Conservation (phyloP, 1,139 yeast species). For the Yamadazyma friedrichii region DNA sequence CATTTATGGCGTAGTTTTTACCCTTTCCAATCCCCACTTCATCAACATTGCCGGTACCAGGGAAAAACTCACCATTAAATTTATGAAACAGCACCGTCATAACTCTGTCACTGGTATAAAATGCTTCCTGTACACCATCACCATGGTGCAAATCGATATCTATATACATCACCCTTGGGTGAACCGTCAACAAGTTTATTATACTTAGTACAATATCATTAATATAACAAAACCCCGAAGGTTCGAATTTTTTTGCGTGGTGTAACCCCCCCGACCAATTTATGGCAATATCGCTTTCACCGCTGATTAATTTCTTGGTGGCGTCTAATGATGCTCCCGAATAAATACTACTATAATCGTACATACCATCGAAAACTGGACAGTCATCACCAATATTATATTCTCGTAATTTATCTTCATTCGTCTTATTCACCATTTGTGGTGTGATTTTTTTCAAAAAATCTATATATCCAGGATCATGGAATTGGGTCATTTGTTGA, state of each 20-base stretch:
- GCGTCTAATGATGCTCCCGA: conserved; percentile 99
- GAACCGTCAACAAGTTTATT: conserved; percentile 82
- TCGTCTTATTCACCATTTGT: conserved; percentile 61
- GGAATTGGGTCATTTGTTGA: conserved; percentile 77
- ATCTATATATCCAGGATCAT: conserved; percentile 82
- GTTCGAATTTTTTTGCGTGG: conserved; percentile 95
- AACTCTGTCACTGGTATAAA: conserved; percentile 92
- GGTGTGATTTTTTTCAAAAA: conserved; percentile 83
- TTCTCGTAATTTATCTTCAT: conserved; percentile 57
- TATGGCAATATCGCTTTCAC: conserved; percentile 92
- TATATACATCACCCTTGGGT: conserved; percentile 91
- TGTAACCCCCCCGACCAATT: conserved; percentile 98
- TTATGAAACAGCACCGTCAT: conserved; percentile 98
- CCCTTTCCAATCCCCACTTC: conserved; percentile 91
- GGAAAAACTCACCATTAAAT: conserved; percentile 92
- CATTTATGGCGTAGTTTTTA: conserved; percentile 80
- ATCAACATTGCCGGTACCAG: conserved; percentile 90
- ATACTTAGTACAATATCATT: conserved; percentile 73
- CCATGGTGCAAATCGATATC: conserved; percentile 98
- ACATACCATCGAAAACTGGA: conserved; percentile 94
- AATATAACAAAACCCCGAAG: conserved; percentile 93
- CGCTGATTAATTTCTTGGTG: conserved; percentile 87
- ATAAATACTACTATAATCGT: conserved; percentile 89
- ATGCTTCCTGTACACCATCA: conserved; percentile 98
- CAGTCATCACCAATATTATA: conserved; percentile 97